Percentiles rank a stretch among this genome's conserved stretches.
These are phyloP conservation scores for Pythium dissimile DNA, from an alignment of 352 stramenopile species.

Conservation along the genomic window DNA sequence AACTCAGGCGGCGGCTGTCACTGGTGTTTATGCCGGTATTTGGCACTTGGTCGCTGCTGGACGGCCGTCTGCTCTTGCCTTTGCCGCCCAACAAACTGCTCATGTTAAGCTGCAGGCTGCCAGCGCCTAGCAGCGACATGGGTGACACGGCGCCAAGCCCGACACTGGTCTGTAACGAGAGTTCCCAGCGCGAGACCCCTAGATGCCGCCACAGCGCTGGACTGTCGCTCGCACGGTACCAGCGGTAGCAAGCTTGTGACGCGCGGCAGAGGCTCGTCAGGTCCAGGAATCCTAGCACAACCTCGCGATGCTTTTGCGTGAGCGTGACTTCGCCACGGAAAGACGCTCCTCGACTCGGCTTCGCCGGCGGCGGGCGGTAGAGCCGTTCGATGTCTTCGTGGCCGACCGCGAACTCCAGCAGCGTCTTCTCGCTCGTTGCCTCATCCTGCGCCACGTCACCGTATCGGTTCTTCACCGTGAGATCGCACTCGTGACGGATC, in stretches of 20 bases:
- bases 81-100: constrained; percentile 6
- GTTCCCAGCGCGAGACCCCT: constrained; percentile 65
- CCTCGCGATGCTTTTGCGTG: constrained; percentile 47
- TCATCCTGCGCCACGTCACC: constrained; percentile 71
- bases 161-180: constrained; percentile 55
- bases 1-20: too few species aligned
- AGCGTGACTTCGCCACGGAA: constrained; percentile 24
- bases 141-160: constrained; percentile 40
- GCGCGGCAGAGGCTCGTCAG: constrained; percentile 52
- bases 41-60: constrained; percentile 9
- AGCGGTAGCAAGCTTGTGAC: constrained; percentile 66
- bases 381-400: constrained; percentile 46
- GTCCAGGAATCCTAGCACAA: constrained; percentile 63
- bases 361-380: not conserved
- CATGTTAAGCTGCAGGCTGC: constrained; percentile 12
- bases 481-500: constrained; percentile 59
- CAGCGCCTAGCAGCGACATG: constrained; percentile 26
- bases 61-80: constrained; percentile 14
- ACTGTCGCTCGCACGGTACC: constrained; percentile 66
- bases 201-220: constrained; percentile 58
- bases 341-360: not conserved
- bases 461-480: constrained; percentile 49
- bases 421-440: constrained; percentile 43
- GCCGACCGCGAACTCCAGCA: constrained; percentile 44
- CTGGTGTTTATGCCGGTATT: not conserved